Evolutionary conservation across 768 basidiomycete species (phyloP).

Genomic region (Pleurotus tuber-regium): DNA sequence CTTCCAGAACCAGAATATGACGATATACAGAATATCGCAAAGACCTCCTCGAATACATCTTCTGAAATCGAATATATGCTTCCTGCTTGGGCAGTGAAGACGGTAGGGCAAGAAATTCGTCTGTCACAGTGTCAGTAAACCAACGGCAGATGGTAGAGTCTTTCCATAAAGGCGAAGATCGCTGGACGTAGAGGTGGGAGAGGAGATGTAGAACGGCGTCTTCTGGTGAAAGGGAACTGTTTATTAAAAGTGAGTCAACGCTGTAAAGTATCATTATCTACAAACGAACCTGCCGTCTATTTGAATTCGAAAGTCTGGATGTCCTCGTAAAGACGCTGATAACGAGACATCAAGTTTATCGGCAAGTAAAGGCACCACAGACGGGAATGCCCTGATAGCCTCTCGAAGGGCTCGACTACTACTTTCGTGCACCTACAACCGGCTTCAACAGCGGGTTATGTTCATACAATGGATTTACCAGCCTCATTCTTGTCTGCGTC

Average conservation of each 20-base stretch:
- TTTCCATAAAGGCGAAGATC: constrained; percentile 82
- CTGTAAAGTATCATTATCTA: no score
- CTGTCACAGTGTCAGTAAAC: constrained; percentile 59
- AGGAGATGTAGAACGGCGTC: constrained; percentile 69
- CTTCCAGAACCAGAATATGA: constrained; percentile 75
- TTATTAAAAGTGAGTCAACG: constrained; percentile 14
- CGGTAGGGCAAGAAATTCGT: constrained; percentile 38
- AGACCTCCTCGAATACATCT: constrained; percentile 36
- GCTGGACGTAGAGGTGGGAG: constrained; percentile 84
- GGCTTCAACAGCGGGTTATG: not conserved
- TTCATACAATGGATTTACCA: not conserved
- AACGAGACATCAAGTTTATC: constrained; percentile 80
- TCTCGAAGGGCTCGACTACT: constrained; percentile 70
- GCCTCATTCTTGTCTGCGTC: constrained; percentile 42
- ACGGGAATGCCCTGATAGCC: constrained; percentile 78
- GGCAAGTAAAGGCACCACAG: constrained; percentile 76
- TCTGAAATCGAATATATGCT: constrained; percentile 30
- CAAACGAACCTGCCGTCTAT: constrained; percentile 61
- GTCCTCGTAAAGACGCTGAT: constrained; percentile 52
- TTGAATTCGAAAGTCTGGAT: constrained; percentile 66
- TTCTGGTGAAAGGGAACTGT: constrained; percentile 37
- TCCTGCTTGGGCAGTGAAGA: constrained; percentile 32
- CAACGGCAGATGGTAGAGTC: constrained; percentile 58
- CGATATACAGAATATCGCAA: constrained; percentile 61
- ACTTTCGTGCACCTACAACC: constrained; percentile 44